Evolutionary conservation across 1,284 basidiomycete genomes (phyloP), one percentile per base, ranked within the genome.

Genomic region (Pyrrhoderma lamaoense): DNA sequence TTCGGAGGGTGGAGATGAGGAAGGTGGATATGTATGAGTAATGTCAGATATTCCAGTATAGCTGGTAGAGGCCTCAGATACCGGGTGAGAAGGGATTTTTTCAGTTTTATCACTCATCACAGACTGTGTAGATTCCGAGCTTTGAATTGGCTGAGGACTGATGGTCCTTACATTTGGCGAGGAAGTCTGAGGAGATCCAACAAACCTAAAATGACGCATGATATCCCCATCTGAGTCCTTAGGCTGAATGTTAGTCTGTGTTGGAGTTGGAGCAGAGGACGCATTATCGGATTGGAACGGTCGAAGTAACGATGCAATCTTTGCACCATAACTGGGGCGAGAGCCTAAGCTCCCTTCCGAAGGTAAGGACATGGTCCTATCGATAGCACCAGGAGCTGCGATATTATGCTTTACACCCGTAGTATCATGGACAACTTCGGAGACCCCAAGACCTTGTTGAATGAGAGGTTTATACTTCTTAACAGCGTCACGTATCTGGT

Each of bases 1-100:
- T 66, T 73, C 65, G 61, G 70, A 70, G 57, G 70, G 68, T 62
- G 64, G 65, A 54, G 74, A 72, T 60, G 76, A 74, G 53, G 83
- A 81, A 40, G 87, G 86, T 50, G 86, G 86, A 68, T 89, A 89
- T 60, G 87, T 89, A 71, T 89, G 85, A 44, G 61, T 62, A 56
- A 58, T 40, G 58, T 59, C 35, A 18, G 38, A 40, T 31, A 31
- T 11, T 35, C 38, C 38, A 9, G 38, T 3, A 9, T 22, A 8
- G 13, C 27, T 36, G 21, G 40, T 47, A n/a, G 38, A 37, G 18
- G 45, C 18, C 21, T 47, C 49, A 22, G 45, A 46, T 16, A 25
- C 23, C 9, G 46, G 14, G 8, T 49, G 38, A 22, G 5, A 14
- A n/a, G 27, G n/a, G 21, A 22, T 39, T 8, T 21, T 22, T 4